Evolutionary conservation across 371 early-diverging fungal genomes (phyloP).

Genomic region (Smittium culicis): DNA sequence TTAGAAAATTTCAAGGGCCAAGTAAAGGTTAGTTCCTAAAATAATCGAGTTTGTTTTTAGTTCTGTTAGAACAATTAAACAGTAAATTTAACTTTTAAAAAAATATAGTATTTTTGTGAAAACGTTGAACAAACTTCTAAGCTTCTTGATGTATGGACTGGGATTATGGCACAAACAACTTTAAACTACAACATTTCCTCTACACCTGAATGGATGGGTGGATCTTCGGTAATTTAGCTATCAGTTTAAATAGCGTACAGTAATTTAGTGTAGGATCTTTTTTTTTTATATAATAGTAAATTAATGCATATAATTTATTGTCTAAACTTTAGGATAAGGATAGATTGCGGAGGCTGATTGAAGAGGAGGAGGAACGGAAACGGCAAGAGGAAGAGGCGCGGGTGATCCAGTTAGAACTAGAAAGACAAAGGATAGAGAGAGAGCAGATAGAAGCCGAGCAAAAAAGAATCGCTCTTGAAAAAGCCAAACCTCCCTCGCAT

Average conservation of each 20-base stretch:
- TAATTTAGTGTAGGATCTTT: slow-evolving; percentile 14
- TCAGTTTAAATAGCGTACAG: slow-evolving; percentile 9
- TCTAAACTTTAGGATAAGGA: slow-evolving; percentile 14
- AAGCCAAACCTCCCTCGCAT: neutral
- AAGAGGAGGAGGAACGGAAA: slow-evolving; percentile 12
- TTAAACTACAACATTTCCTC: slow-evolving; percentile 23
- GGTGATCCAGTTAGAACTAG: slow-evolving; percentile 9
- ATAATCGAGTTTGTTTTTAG: too few species aligned
- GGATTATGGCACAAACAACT: slow-evolving; percentile 25
- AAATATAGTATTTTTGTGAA: slow-evolving; percentile 29
- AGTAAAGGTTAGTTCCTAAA: neutral
- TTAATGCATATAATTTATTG: too few species aligned
- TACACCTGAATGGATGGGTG: slow-evolving; percentile 25
- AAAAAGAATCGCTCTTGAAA: slow-evolving; percentile 4
- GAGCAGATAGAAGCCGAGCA: slow-evolving; percentile 18
- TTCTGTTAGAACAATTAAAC: neutral
- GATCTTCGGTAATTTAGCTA: slow-evolving; percentile 15
- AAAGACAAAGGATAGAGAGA: slow-evolving; percentile 13
- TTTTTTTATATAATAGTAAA: too few species aligned
- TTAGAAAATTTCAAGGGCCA: neutral
- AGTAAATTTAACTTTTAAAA: neutral
- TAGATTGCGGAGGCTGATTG: slow-evolving; percentile 18
- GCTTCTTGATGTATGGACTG: slow-evolving; percentile 28
- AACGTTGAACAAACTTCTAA: slow-evolving; percentile 30
- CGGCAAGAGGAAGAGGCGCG: neutral